Base-by-base conservation (phyloP, 2,329 filamentous ascomycete genomes). In the Diaporthe ampelina region DNA sequence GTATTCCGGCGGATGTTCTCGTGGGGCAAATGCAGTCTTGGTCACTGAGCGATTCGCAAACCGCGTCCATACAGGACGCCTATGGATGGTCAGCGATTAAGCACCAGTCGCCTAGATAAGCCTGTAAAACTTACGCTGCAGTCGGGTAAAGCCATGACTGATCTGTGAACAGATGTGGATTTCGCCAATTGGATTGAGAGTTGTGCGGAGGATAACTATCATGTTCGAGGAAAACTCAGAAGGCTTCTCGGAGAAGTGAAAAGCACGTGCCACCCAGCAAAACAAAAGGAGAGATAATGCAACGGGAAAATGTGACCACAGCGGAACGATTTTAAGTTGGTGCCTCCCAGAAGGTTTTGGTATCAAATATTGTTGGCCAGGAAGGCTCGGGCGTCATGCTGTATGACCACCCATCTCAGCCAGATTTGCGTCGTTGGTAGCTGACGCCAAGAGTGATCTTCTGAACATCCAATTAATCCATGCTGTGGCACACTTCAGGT, bases 391-490 rank as follows among this genome's bases (percentile, higher is more conserved):
- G 37, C 37, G 24, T n/a, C 24, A 45, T 21, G 24, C 37, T 45
- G 9, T 63, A n/a, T 45, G 58, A 45, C 15, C 37, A 45, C 17
- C 57, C 57, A 40, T 13, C 35, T 59, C n/a, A 1, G 43, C 43
- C 37, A 45, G 37, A 40, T 61, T 43, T 21, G 37, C 11, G 17
- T 29, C 13, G 19, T 24, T 45, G 37, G 58, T 45, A 21, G 58
- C 58, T 63, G 40, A 63, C 9, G 58, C 58, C 58, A 63, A 63
- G 58, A 63, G 37, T 9, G 37, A 63, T 63, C 58, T 63, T 63
- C 58, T 45, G 17, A 45, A 45, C 37, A 45, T 13, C 37, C 37
- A 45, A 29, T 45, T 7, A 8, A 13, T 19, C 58, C 58, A 45
- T 11, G 37, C 37, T 29, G 37, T 45, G 58, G 37, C 15, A 21